A percentile compares a stretch with the other conserved stretches of the same genome.
Conservation (phyloP, 129 eudicot species). For the Saposhnikovia divaricata region DNA sequence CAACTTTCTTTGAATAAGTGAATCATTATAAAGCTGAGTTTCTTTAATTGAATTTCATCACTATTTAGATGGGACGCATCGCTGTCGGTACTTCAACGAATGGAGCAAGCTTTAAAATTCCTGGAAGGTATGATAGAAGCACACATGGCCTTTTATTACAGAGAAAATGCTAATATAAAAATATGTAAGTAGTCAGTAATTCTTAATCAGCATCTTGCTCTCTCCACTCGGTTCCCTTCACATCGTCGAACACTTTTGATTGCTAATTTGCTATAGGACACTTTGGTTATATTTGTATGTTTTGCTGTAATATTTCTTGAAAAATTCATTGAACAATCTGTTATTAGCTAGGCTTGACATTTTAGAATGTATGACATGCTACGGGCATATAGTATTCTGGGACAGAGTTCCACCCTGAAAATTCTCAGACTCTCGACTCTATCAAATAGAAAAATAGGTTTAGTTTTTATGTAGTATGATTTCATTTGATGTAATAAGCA, state of each 20-base stretch:
- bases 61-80: constrained; percentile 56
- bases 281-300: neutral
- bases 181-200: neutral
- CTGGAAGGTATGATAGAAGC: constrained; percentile 58
- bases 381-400: neutral
- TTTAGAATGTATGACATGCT: neutral
- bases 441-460: no score
- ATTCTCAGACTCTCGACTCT: neutral
- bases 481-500: neutral
- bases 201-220: neutral
- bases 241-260: neutral
- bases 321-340: neutral
- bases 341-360: neutral
- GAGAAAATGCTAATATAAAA: neutral
- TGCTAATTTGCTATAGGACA: neutral
- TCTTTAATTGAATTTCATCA: neutral
- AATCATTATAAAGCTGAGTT: neutral
- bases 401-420: neutral
- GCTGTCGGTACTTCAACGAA: constrained; percentile 98
- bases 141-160: neutral
- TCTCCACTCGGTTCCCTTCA: neutral
- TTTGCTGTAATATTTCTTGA: neutral
- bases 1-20: neutral
- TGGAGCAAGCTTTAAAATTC: constrained; percentile 91
- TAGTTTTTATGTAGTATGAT: neutral